Evolutionary conservation across 352 stramenopile genomes (phyloP), one percentile per base, ranked within the genome.

Genomic region (Phytophthora citricola): DNA sequence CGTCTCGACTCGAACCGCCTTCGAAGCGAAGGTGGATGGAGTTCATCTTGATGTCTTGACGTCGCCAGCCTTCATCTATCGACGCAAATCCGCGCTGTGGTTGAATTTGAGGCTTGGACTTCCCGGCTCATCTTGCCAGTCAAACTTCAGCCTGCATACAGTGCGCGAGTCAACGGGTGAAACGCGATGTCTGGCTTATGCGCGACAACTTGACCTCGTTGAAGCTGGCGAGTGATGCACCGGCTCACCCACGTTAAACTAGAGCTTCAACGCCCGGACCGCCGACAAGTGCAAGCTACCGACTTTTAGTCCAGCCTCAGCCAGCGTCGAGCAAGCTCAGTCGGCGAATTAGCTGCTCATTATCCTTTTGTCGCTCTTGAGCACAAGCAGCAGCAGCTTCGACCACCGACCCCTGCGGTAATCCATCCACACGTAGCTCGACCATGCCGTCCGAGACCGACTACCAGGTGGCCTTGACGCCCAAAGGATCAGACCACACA

Each of bases 401-500:
- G 41, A 49, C 44, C 32, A 38, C 51, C 26, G 22, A 36, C 12
- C 32, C 43, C 41, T 62, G 41, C 54, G 54, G 34, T 63, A 54
- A 59, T 51, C 38, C 34, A 59, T 51, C 38, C 34, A 20, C 40
- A 22, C 2, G 24, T 26, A 26, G 24, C 24, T 26, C 24, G 24
- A 48, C 29, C 2, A 73, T 73, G 69, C 41, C 63, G 38, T 62
- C 55, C 20, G 55, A 64, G 48, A 64, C 58, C 15, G 62, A 71
- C 26, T 78, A 70, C 58, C 71, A 75, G 40, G 57, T 70, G 60
- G 66, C 43, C n/a, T 20, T 73, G 44, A 75, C 71, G 15, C 70
- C 71, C 22, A 66, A 66, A 20, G 57, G 43, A 39, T 71, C 71
- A 48, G 62, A 68, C 57, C 14, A 43, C 26, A 32, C 67, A 17